Base-by-base conservation (phyloP, 2,329 filamentous ascomycete genomes). In the Coniochaeta pulveracea region DNA sequence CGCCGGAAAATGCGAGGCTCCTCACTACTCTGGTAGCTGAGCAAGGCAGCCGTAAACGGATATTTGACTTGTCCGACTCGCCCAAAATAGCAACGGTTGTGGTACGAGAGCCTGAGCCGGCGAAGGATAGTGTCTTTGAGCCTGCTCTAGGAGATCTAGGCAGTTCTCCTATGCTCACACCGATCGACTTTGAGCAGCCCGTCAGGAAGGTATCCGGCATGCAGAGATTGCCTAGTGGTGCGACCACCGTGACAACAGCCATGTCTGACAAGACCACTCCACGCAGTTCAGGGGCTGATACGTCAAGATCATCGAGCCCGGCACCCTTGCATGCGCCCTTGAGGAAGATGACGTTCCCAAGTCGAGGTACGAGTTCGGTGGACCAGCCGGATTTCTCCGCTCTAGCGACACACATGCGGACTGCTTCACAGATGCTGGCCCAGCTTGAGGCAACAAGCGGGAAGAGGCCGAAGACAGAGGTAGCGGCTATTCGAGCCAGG, bases 321-420 rank as follows among this genome's bases (percentile, higher is more conserved):
- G 71, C 63, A 5, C 47, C 59, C 12, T 63, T 47, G 8, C 44
- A 75, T 19, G 71, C 63, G 4, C 47, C 59, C n/a, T 63, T 48
- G 11, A 43, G 75, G 35, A 75, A 73, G 50, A 69, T 76, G 65
- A 75, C 76, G 4, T 45, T 81, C 17, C 62, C 69, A 12, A 60
- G 64, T 28, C 64, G 65, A 33, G 64, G 71, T 30, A 71, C 67
- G 42, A 63, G 63, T 17, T 60, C 69, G 11, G 58, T 62, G 9
- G 81, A 86, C 37, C 81, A 85, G 49, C 79, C 81, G 2, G 84
- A 91, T 48, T 82, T 89, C 43, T 85, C 81, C 9, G 84, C 84
- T 3, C 60, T 91, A 19, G 85, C 84, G 10, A 88, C 83, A 10
- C 84, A 91, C 52, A 91, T 91, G 83, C 74, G 84, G 14, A 86